Base-by-base conservation (phyloP, 495 filamentous ascomycete genomes). In the Aspergillus carlsbadensis region DNA sequence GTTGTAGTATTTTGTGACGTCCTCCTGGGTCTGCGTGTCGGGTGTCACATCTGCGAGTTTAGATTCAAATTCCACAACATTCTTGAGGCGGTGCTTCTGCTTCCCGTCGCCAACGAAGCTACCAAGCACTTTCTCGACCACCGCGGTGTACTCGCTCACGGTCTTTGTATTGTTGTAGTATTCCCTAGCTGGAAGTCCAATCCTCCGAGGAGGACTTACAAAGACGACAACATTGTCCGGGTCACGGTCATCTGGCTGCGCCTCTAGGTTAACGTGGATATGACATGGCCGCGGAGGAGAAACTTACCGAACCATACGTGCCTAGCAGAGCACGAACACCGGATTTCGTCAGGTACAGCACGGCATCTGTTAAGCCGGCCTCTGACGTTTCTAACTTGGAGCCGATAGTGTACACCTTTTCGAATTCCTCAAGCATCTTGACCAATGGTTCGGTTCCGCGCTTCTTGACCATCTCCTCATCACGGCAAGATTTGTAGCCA, bases 401-500 rank as follows among this genome's bases (percentile, higher is more conserved):
- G 43, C 78, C 83, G 1, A 74, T 65, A 31, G 78, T 76, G 49
- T 85, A 87, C 13, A 81, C 70, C 6, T 73, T 69, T 24, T 78
- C 74, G n/a, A 90, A 65, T 7, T 78, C 64, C 11, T 68, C 57
- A 21, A 91, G 53, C 17, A 85, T 61, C 15, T 78, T 61, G 24
- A 73, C 62, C 43, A 85, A 62, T 2, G 87, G 87, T 52, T 69
- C 61, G 40, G 77, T 70, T 21, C 86, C 87, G 15, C 72, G 63
- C 48, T 82, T 65, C 49, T 76, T 75, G 51, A 87, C 75, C 14
- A 68, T 65, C 4, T 71, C 61, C 61, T 84, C 80, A 64, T 89
- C 77, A 67, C 87, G 74, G 67, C 87, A 91, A 46, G 87, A 81
- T 60, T 81, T 67, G 48, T 89, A 90, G 22, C 77, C 79, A 43